Base-by-base conservation (phyloP, 805 yeast genomes). In the Starmerella roubikii region DNA sequence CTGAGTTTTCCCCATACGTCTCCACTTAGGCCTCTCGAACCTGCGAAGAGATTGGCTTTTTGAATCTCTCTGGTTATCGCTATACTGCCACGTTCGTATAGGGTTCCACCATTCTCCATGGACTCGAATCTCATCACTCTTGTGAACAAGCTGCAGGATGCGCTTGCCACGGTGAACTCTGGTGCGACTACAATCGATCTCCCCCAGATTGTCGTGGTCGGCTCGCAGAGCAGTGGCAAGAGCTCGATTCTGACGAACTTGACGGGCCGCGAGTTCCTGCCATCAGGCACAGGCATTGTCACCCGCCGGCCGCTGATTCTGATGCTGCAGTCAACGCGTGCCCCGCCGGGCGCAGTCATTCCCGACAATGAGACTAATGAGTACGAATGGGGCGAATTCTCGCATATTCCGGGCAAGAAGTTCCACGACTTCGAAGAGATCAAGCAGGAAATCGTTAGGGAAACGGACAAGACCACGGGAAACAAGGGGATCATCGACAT, bases 341-440 rank as follows among this genome's bases (percentile, higher is more conserved):
- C 37, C 22, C 51, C 51, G 11, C 40, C 39, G 6, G 51, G 50
- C 15, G 43, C 42, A 9, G 37, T 32, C 20, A 30, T 44, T 12
- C 60, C 76, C 1, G 53, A 46, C 32, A 58, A 61, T 36, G 55
- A 49, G 25, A 56, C 66, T 34, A 60, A 62, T 40, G 55, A 48
- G 30, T 55, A 65, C 38, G 98, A 88, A 63, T 88, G 97, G 96
- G 98, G 98, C 50, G 98, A 91, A 60, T 88, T 88, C 58, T 68
- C 91, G 53, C 98, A 88, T 58, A 62, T 82, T 38, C 97, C 96
- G 32, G 82, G 81, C 46, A 79, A 84, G 63, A 78, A 81, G 59
- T 79, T 83, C 62, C 78, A 68, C 65, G 80, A 85, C 58, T 88
- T 88, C 58, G 79, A 78, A 54, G 93, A 85, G 47, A 88, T 88